Base-by-base conservation (phyloP, 1,284 basidiomycete genomes). In the Sporisorium exsertum region DNA sequence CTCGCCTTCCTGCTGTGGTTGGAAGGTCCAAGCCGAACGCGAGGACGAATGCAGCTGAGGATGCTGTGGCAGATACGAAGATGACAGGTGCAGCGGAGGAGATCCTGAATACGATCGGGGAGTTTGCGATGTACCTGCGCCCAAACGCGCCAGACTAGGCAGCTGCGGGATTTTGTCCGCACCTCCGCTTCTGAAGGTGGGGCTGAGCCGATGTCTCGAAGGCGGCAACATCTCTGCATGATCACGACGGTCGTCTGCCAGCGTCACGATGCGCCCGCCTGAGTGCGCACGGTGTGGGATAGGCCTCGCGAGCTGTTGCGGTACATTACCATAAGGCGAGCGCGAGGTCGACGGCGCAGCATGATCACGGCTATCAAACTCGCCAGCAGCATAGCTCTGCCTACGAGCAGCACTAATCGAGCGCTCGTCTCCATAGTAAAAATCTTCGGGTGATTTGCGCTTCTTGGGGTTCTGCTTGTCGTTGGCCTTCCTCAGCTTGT, bases 401-500 rank as follows among this genome's bases (percentile, higher is more conserved):
- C 60, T 58, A 9, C 72, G 46, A 5, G 47, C 47, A 15, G 61
- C 53, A n/a, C 43, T 33, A 3, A 64, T 20, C 9, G 40, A 24
- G 42, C 63, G 35, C 16, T 62, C 66, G 45, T 75, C 72, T 7
- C 62, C 61, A 20, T 74, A 65, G 49, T 70, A 61, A 26, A 66
- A 70, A 33, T 65, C 67, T 22, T 75, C 67, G 27, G 72, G 66
- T 13, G 56, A 50, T 56, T 76, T 76, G 18, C 73, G 50, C 69
- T 76, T 76, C 59, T 76, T 73, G 35, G 53, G 33, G 15, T 58
- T 62, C 33, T 56, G 50, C 59, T 69, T 72, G 20, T 59, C 61
- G 43, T 59, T 61, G 7, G 69, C 65, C 49, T 72, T 76, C 15
- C 72, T 35, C 52, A 78, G 42, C 67, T 72, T 73, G 60, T 69